Base-by-base conservation (phyloP, 371 early-diverging fungal species). In the Rhizopus microsporus region DNA sequence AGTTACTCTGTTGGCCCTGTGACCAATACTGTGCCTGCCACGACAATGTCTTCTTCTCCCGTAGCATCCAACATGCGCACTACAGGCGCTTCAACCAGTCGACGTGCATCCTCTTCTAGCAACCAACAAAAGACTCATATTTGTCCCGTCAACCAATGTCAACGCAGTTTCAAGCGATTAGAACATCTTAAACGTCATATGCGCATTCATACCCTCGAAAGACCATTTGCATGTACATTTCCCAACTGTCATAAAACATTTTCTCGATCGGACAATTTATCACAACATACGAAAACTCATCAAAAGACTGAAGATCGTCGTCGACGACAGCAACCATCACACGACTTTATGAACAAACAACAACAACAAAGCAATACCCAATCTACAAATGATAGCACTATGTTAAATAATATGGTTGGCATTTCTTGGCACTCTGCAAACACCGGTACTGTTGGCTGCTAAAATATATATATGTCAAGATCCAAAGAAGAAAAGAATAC, bases 131-230 rank as follows among this genome's bases (percentile, higher is more conserved):
- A 77, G 45, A 52, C 77, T 0, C 82, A 84, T 51, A 66, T 78
- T 0, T 87, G 87, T 42, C 70, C 71, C 9, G 65, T 81, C 3
- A 58, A 75, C 29, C 77, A 77, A 40, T 87, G 88, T 52, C 81
- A 81, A 32, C 74, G 81, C 35, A 63, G 76, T 10, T 88, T 88
- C 63, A 94, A 94, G 69, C 82, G 95, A 23, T 75, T 86, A 47
- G 96, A 96, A 64, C 95, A 95, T 68, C 67, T 95, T 44, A 91
- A 92, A 53, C 80, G 97, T n/a, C 95, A 95, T 65, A 81, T 88
- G 77, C 88, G 93, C 31, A 90, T 88, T 29, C 95, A 95, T 69
- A 91, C 92, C 13, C 74, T 89, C 51, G 90, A 90, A 58, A 78
- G 86, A 29, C 91, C 91, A 8, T 91, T 89, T 67, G 75, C 83